Conservation (phyloP, 2,329 filamentous ascomycete species). For the Apiospora rasikravindrae region DNA sequence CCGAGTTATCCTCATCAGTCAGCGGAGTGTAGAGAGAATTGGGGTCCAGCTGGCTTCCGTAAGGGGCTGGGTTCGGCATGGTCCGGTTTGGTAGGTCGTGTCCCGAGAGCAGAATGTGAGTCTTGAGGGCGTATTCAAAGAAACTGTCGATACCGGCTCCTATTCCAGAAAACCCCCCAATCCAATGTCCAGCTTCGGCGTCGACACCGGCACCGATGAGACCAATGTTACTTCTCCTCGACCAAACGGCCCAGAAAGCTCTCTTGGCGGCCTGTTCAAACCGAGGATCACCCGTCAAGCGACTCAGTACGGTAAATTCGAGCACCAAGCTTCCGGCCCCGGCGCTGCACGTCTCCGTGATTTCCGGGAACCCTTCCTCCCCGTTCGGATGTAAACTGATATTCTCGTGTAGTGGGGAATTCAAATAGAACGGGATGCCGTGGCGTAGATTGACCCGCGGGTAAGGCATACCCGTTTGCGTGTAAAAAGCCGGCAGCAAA, state of each 20-base stretch:
- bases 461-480: conserved; percentile 89
- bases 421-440: conserved; percentile 90
- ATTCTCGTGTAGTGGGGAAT: conserved; percentile 76
- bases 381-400: conserved; percentile 47
- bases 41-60: conserved; percentile 61
- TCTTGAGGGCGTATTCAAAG: conserved; percentile 97
- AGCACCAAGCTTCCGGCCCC: conserved; percentile 95
- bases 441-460: conserved; percentile 90
- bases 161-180: conserved; percentile 87
- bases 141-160: conserved; percentile 98
- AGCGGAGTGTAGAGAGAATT: conserved; percentile 67
- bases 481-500: conserved; percentile 90
- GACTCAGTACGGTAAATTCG: conserved; percentile 89
- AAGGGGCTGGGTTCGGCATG: conserved; percentile 44
- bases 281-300: conserved; percentile 82
- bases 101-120: conserved; percentile 86
- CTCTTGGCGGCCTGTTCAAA: conserved; percentile 90
- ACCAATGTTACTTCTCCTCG: conserved; percentile 80
- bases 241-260: conserved; percentile 98
- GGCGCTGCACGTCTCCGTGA: conserved; percentile 95
- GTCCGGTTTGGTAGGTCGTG: conserved; percentile 63
- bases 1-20: conserved; percentile 68
- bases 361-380: conserved; percentile 61
- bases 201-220: conserved; percentile 92
- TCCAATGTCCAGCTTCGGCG: conserved; percentile 88